Percentiles rank a stretch among this genome's conserved stretches.
Conservation (phyloP, 2,329 filamentous ascomycete species). For the Raffaelea albimanens region DNA sequence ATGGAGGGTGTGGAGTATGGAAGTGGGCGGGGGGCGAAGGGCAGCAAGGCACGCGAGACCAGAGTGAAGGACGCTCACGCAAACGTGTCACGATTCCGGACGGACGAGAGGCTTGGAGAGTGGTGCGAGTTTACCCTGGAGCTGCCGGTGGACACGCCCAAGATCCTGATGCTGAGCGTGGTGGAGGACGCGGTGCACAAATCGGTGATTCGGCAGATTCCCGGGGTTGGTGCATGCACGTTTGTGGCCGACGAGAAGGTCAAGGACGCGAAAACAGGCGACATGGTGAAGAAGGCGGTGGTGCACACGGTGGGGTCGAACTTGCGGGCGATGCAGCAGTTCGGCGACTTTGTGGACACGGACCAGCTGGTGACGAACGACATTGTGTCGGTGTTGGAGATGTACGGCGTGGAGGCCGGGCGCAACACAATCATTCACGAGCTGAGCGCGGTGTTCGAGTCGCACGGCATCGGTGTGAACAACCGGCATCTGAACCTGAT, state of each 20-base stretch:
- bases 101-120: slow-evolving; percentile 63
- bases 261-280: slow-evolving; percentile 35
- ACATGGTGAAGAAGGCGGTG: slow-evolving; percentile 39
- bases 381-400: slow-evolving; percentile 70
- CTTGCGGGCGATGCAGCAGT: slow-evolving; percentile 81
- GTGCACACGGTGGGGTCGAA: slow-evolving; percentile 82
- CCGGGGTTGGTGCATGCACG: slow-evolving; percentile 64
- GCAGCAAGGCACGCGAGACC: slow-evolving; percentile 42
- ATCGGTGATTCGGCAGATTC: slow-evolving; percentile 80
- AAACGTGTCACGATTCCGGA: slow-evolving; percentile 68
- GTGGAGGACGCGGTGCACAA: slow-evolving; percentile 72
- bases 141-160: slow-evolving; percentile 71
- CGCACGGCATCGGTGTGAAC: slow-evolving; percentile 89
- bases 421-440: slow-evolving; percentile 81
- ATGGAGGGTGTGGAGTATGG: slow-evolving; percentile 17
- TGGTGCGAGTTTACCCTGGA: slow-evolving; percentile 77
- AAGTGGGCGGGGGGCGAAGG: slow-evolving; percentile 25
- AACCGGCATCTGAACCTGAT: slow-evolving; percentile 90
- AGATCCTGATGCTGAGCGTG: slow-evolving; percentile 85
- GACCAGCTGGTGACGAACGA: slow-evolving; percentile 87
- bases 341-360: slow-evolving; percentile 75
- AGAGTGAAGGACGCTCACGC: slow-evolving; percentile 54
- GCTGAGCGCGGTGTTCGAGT: slow-evolving; percentile 73
- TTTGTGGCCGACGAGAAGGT: slow-evolving; percentile 52
- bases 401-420: slow-evolving; percentile 91